Evolutionary conservation across 306 rosid species (phyloP), one percentile per base, ranked within the genome.

Genomic region (Cyamopsis tetragonoloba): DNA sequence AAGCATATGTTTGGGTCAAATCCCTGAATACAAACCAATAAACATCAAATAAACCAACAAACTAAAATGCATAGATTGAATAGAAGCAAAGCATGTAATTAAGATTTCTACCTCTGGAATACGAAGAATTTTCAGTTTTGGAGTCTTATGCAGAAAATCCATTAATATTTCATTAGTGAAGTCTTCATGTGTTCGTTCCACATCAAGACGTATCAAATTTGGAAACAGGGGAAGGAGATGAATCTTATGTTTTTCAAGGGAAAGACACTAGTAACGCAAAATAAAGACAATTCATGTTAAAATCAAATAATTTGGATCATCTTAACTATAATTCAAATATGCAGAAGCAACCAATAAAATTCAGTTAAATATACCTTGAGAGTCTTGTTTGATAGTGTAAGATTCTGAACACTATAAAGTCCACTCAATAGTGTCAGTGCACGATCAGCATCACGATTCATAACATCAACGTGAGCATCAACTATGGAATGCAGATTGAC

Each of bases 91-190:
- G n/a, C n/a, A n/a, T n/a, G n/a, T n/a, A 15, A 28, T 43, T 57
- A 17, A 13, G 34, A 56, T 11, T 6, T 37, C 9, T 74, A 74
- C 79, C 53, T 2, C 3, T 15, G 62, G 18, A 55, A 66, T 56
- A 4, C 13, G 14, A 18, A 75, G 79, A 58, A 39, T 10, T 48
- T 58, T 56, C 7, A 67, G 55, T 17, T 19, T 47, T 46, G 80
- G 80, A 24, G 70, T 46, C 46, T 37, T 75, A 17, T 42, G 48
- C 39, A 67, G 80, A 75, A 75, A 57, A 39, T 47, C 38, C 62
- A 59, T 48, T 38, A 75, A 14, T 6, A 8, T 14, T 8, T 26
- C 37, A 23, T 7, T 28, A 14, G 64, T 67, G 35, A 2, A 19
- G 7, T 32, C 38, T 4, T 66, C 14, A 7, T 1, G 1, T 42